Evolutionary conservation across 805 yeast species (phyloP).

Genomic region (Metschnikowia peoriensis): DNA sequence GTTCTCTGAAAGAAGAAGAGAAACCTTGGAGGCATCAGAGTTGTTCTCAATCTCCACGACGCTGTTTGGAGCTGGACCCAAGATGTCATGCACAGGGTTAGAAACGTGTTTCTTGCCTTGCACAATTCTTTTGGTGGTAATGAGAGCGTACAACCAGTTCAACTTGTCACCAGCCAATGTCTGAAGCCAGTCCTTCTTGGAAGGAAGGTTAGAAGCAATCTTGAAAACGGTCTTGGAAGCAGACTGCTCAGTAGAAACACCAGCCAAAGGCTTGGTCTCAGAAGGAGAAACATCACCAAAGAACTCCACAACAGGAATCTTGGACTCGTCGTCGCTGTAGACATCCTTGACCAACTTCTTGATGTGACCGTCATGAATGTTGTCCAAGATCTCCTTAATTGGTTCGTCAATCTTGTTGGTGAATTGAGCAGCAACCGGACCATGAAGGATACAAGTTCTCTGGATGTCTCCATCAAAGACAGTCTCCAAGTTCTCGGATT

Average conservation of each 20-base stretch:
- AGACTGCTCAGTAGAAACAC: slow-evolving; percentile 35
- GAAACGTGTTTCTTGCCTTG: slow-evolving; percentile 79
- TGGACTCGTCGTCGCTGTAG: slow-evolving; percentile 66
- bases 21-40: slow-evolving; percentile 53
- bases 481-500: slow-evolving; percentile 94
- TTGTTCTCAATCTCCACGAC: slow-evolving; percentile 56
- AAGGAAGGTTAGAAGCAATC: slow-evolving; percentile 36
- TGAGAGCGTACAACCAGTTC: slow-evolving; percentile 90
- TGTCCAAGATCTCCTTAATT: slow-evolving; percentile 83
- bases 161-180: slow-evolving; percentile 74
- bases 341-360: slow-evolving; percentile 61
- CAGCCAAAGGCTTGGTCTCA: slow-evolving; percentile 25
- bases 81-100: slow-evolving; percentile 77
- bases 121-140: slow-evolving; percentile 74
- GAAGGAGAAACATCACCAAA: slow-evolving; percentile 67
- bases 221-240: slow-evolving; percentile 34
- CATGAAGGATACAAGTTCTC: slow-evolving; percentile 98
- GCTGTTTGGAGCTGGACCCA: slow-evolving; percentile 66
- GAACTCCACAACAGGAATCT: slow-evolving; percentile 86
- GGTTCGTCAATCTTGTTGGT: slow-evolving; percentile 89
- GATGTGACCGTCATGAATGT: slow-evolving; percentile 89
- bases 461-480: slow-evolving; percentile 95
- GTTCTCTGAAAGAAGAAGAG: slow-evolving; percentile 63
- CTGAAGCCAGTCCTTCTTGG: slow-evolving; percentile 61
- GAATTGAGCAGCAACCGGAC: slow-evolving; percentile 97